Percentiles rank a stretch among this genome's conserved stretches.
Conservation (phyloP, 108 stramenopile species). For the Fistulifera pelliculosa region DNA sequence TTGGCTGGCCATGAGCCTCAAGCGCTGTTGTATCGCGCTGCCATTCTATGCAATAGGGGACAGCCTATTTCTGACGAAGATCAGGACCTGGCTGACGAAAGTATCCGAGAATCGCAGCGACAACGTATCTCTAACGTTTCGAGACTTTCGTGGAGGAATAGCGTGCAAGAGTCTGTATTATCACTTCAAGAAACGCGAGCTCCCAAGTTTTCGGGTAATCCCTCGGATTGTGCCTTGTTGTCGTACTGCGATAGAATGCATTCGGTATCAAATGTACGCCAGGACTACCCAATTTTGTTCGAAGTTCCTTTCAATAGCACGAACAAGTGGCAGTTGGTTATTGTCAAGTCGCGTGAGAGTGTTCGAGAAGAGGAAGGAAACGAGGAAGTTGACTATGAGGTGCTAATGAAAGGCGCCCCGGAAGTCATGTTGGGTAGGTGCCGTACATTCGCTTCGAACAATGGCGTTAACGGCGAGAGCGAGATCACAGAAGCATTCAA, state of each 20-base stretch:
- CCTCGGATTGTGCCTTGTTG: no score
- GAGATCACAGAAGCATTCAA: slow-evolving; percentile 15
- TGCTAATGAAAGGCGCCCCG: slow-evolving; percentile 80
- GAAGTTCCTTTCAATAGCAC: slow-evolving; percentile 77
- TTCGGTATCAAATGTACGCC: background rate
- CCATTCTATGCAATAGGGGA: no score
- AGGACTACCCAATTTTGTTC: slow-evolving; percentile 31
- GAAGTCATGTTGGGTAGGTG: slow-evolving; percentile 56
- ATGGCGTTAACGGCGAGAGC: slow-evolving; percentile 12
- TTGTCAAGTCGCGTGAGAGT: slow-evolving; percentile 6
- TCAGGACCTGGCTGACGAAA: no score
- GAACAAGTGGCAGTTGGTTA: slow-evolving; percentile 63
- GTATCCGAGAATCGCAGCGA: no score
- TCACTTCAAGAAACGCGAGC: no score
- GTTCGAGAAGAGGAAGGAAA: slow-evolving; percentile 25
- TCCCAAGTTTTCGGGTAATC: no score
- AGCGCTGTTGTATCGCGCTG: no score
- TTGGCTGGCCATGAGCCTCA: no score
- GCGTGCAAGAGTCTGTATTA: no score
- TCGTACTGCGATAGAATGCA: background rate
- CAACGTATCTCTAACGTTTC: no score
- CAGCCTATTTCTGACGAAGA: no score
- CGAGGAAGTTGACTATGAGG: slow-evolving; percentile 14
- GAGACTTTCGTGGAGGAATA: no score
- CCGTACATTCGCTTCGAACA: slow-evolving; percentile 18